phyloP scores from a whole-genome alignment of 106 monocot genomes.

The Amphibolis antarctica region DNA sequence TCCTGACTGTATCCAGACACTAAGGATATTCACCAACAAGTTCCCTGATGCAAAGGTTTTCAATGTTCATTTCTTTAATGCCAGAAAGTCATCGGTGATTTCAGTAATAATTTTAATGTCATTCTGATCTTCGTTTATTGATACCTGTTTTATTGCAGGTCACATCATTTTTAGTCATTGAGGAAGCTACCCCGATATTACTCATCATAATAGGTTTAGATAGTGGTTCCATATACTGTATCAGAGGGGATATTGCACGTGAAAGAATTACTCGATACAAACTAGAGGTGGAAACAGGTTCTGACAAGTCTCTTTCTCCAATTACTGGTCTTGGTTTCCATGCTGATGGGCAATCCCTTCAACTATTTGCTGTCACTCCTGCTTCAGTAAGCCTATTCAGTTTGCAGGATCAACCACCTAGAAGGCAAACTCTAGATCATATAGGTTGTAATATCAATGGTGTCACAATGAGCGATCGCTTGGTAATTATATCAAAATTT shows the following conservation, averaged over 20 bases:
- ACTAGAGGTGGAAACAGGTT: slow-evolving; percentile 46
- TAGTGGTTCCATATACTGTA: slow-evolving; percentile 87
- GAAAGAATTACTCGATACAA: slow-evolving; percentile 87
- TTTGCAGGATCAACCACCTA: slow-evolving; percentile 70
- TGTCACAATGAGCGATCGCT: slow-evolving; percentile 82
- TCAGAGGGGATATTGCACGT: slow-evolving; percentile 91
- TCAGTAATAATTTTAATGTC: not conserved
- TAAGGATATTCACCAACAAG: slow-evolving; percentile 79
- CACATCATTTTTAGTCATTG: slow-evolving; percentile 85
- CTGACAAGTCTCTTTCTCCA: slow-evolving; percentile 25
- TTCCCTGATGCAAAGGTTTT: slow-evolving; percentile 75
- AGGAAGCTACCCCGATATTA: slow-evolving; percentile 89
- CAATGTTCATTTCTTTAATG: not conserved
- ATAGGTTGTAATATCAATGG: slow-evolving; percentile 71
- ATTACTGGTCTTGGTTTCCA: slow-evolving; percentile 76
- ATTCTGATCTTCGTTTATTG: not conserved
- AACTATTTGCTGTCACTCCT: slow-evolving; percentile 79
- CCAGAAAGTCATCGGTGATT: not conserved
- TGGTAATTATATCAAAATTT: slow-evolving; percentile 32
- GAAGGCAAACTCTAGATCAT: slow-evolving; percentile 69
- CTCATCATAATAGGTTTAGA: slow-evolving; percentile 76
- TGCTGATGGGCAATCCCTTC: slow-evolving; percentile 66
- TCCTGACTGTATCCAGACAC: slow-evolving; percentile 81
- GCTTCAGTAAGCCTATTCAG: slow-evolving; percentile 70
- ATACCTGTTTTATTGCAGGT: slow-evolving; percentile 39